Base-by-base conservation (phyloP, 139 green algal species). In the Coelastrella sp. region DNA sequence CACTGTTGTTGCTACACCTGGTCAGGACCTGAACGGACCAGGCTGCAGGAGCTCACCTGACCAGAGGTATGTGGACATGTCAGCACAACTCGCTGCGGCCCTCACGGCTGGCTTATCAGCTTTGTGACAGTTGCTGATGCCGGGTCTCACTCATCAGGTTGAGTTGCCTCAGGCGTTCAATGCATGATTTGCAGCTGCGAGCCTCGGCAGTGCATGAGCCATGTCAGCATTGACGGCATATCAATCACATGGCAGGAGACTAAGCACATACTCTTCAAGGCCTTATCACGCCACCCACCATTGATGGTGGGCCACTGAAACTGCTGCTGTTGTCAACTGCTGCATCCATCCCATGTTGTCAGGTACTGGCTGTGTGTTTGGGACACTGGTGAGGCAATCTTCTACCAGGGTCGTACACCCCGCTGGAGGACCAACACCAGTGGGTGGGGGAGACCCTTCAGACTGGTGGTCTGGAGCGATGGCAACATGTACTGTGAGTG, bases 401-500 rank as follows among this genome's bases (percentile, higher is more conserved):
- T 78, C 20, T 78, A 78, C n/a, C 22, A 24, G 8, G 70, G 70
- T 9, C 70, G 49, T 6, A 78, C 20, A 12, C 70, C 70, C 20
- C 22, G 20, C 22, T 78, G 70, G 70, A 24, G 70, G 20, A 78
- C 70, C 11, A 8, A 25, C 19, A 78, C 70, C 19, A 35, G 20
- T 25, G 70, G 70, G 4, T 25, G 70, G 8, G 8, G 8, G 4
- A 78, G 20, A 19, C 70, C 70, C 17, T 78, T 25, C 70, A 24
- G 20, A 19, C 20, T 78, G 70, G 70, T 78, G 20, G 70, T 78
- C 70, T 78, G 20, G 17, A 78, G 70, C 70, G n/a, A 78, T 78
- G 70, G 70, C 8, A 78, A 78, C 70, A 78, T 78, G 11, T 78
- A 78, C 7, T 49, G 70, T 78, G 70, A 78, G 70, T 78, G 70